These are phyloP conservation scores for Besnoitia besnoiti DNA, from an alignment of 169 alveolate species.

Conservation along the genomic window DNA sequence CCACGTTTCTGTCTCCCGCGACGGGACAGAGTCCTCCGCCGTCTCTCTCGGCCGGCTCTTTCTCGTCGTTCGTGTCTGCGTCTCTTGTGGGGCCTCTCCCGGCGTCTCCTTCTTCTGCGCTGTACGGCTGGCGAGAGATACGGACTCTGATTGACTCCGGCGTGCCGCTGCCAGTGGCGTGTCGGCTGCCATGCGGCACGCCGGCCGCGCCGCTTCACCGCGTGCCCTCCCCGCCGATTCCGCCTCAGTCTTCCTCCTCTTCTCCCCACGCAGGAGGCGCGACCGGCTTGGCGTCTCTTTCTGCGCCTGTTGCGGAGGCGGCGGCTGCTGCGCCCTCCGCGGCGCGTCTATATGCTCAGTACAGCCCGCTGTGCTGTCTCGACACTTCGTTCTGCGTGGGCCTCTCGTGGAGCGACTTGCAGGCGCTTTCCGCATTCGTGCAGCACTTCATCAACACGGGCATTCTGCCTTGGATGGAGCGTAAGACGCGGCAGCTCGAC, in stretches of 20 bases:
- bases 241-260: not conserved
- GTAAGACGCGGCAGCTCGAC: slow-evolving; percentile 61
- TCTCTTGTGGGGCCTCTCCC: not conserved
- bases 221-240: not conserved
- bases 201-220: not conserved
- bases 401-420: slow-evolving; percentile 45
- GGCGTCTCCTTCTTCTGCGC: not conserved
- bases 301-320: not conserved
- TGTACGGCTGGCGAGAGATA: not conserved
- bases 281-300: not conserved
- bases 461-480: slow-evolving; percentile 61
- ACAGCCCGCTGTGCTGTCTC: slow-evolving; percentile 31
- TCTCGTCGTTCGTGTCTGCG: not conserved
- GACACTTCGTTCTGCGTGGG: slow-evolving; percentile 57
- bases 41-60: too few relatives aligned
- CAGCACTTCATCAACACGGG: slow-evolving; percentile 41
- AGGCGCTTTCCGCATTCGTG: slow-evolving; percentile 30
- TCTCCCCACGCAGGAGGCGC: not conserved
- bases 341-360: not conserved
- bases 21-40: slow-evolving; percentile 8
- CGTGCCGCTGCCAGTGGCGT: not conserved
- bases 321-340: not conserved
- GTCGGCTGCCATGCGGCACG: not conserved
- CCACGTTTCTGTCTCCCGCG: slow-evolving; percentile 20
- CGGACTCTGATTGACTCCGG: not conserved